Base-by-base conservation (phyloP, 2,329 filamentous ascomycete genomes). In the Chaetomium sp. region DNA sequence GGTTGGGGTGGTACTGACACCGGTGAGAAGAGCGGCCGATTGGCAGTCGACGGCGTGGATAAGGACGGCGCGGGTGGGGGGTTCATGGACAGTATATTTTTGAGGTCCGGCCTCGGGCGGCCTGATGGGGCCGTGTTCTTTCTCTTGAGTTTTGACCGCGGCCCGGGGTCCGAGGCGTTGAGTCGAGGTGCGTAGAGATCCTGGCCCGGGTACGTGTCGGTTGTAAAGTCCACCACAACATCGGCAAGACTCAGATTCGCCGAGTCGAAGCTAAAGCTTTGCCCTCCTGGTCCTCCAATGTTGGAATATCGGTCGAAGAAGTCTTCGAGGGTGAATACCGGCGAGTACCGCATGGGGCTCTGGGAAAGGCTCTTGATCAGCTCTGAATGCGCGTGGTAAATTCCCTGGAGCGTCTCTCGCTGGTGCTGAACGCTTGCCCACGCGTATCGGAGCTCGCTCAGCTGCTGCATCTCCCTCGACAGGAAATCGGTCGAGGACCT, bases 341-440 rank as follows among this genome's bases (percentile, higher is more conserved):
- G 89, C 0, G 88, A 88, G 70, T 92, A 92, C 10, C 90, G 79
- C 83, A 91, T 88, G 0, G 87, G 83, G 67, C 86, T 91, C 61
- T 83, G 87, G 1, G 86, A 83, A 23, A 92, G 76, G 3, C 85
- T 87, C 73, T 91, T 90, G 60, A 93, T 88, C n/a, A 96, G 82
- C 74, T 93, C 90, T 0, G 86, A 83, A 72, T 96, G 92, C n/a
- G 89, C 90, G 29, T 85, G 85, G 74, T 90, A 93, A 12, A 96
- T 89, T 9, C 83, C 85, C 75, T 93, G 90, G 5, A 96, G 79
- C 2, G 90, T 91, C 68, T 93, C 90, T 4, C 88, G 85, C 72
- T 96, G 92, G 72, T 94, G 90, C 69, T 93, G 89, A 0, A 92
- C 86, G 29, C 88, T 90, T 0, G 89, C 86, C 91, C 91, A 95